These are phyloP conservation scores for Solanum dulcamara DNA, from an alignment of 257 asterid genomes.

Conservation along the genomic window DNA sequence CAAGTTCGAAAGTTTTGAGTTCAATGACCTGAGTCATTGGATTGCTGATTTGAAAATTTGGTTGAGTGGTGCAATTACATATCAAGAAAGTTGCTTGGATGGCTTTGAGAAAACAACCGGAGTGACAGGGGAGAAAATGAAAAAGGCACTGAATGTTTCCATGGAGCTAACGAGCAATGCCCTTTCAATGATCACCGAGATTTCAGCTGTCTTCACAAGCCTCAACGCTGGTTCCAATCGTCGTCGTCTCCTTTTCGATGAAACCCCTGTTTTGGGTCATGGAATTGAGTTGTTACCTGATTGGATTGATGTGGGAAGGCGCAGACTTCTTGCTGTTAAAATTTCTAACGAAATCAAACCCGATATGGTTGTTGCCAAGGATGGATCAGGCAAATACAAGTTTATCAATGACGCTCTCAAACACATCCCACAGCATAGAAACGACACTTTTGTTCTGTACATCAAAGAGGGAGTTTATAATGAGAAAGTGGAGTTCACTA, in stretches of 20 bases:
- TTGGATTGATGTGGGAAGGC: slow-evolving; percentile 13
- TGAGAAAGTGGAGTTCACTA: slow-evolving; percentile 25
- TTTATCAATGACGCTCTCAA: slow-evolving; percentile 44
- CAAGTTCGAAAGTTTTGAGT: slow-evolving; percentile 38
- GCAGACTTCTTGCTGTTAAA: slow-evolving; percentile 14
- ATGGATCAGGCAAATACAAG: slow-evolving; percentile 39
- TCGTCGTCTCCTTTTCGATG: slow-evolving; percentile 35
- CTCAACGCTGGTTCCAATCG: slow-evolving; percentile 27
- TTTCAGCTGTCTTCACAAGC: slow-evolving; percentile 32
- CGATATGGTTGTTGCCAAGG: slow-evolving; percentile 47
- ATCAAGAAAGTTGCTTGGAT: slow-evolving; percentile 75
- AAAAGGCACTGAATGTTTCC: slow-evolving; percentile 22
- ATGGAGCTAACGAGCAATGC: slow-evolving; percentile 72
- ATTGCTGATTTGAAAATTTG: slow-evolving; percentile 53
- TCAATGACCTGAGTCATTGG: slow-evolving; percentile 25
- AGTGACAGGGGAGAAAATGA: slow-evolving; percentile 53
- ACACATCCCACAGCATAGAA: slow-evolving; percentile 16
- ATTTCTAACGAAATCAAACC: slow-evolving; percentile 3
- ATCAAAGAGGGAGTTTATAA: slow-evolving; percentile 48
- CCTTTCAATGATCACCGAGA: slow-evolving; percentile 75
- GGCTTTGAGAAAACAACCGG: slow-evolving; percentile 46
- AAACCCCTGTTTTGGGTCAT: slow-evolving; percentile 12
- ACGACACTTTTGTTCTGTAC: slow-evolving; percentile 26
- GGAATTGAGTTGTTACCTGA: slow-evolving; percentile 8
- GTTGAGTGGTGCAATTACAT: slow-evolving; percentile 76